These are phyloP conservation scores for Haematococcus lacustris DNA, from an alignment of 139 green algal species.

Conservation along the genomic window DNA sequence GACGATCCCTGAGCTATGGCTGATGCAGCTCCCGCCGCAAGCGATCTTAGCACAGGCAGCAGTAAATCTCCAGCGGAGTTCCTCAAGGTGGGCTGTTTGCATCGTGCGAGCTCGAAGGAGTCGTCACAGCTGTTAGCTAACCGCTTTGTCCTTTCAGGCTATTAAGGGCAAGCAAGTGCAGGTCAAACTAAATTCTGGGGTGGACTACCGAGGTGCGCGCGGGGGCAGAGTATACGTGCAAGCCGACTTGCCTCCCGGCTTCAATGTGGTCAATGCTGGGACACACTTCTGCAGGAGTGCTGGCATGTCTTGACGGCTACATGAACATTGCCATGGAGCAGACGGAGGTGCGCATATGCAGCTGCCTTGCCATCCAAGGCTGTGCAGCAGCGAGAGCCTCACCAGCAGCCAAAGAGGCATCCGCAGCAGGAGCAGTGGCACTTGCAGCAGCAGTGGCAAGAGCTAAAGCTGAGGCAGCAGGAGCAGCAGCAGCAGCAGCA, in stretches of 20 bases:
- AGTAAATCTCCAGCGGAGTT: conserved; percentile 70
- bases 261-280: neutral
- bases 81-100: conserved; percentile 37
- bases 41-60: too few relatives aligned
- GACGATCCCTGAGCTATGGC: too few relatives aligned
- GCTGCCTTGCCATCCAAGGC: too few relatives aligned
- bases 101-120: neutral
- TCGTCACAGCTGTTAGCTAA: neutral
- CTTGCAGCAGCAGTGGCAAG: too few relatives aligned
- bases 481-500: too few relatives aligned
- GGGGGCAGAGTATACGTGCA: neutral
- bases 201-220: conserved; percentile 93
- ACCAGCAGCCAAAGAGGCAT: too few relatives aligned
- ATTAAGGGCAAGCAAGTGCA: conserved; percentile 94
- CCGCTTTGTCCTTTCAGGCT: conserved; percentile 41
- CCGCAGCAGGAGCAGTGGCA: too few relatives aligned
- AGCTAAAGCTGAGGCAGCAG: too few relatives aligned
- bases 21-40: too few relatives aligned
- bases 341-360: conserved; percentile 83
- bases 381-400: too few relatives aligned
- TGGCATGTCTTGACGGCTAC: conserved; percentile 97
- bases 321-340: conserved; percentile 99
- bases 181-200: conserved; percentile 95
- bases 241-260: too few relatives aligned
- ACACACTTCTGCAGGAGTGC: conserved; percentile 83